Percentiles rank a stretch among this genome's conserved stretches.
phyloP scores from a whole-genome alignment of 441 rosid species.

The Gossypium schwendimanii region DNA sequence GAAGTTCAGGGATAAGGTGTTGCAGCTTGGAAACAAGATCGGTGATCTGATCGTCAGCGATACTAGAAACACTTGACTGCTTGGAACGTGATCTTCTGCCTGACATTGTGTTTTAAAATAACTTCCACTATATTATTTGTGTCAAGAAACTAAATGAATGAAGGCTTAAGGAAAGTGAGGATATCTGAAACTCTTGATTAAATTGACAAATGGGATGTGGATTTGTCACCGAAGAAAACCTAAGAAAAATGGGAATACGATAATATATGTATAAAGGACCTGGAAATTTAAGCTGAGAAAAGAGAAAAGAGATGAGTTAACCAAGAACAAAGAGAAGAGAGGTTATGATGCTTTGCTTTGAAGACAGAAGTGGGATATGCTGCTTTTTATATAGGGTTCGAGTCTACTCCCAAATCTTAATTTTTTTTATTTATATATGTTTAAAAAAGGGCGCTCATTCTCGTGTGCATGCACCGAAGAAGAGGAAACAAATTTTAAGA shows the following conservation, averaged over 20 bases:
- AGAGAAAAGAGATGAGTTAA: conserved; percentile 2
- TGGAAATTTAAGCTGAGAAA: background rate
- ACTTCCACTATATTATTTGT: background rate
- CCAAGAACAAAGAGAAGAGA: background rate
- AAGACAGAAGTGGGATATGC: conserved; percentile 28
- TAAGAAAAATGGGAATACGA: background rate
- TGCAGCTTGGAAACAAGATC: conserved; percentile 76
- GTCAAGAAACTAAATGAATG: background rate
- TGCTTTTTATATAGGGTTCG: conserved; percentile 21
- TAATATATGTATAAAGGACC: background rate
- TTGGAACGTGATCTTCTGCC: conserved; percentile 75
- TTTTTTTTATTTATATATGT: no score
- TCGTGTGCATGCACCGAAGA: background rate
- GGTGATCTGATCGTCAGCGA: conserved; percentile 73
- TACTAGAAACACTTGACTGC: conserved; percentile 47
- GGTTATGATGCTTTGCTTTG: conserved; percentile 16
- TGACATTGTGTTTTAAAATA: conserved; percentile 41
- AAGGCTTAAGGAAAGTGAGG: background rate
- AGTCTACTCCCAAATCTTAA: background rate
- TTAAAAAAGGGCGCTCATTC: background rate
- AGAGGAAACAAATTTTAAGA: background rate
- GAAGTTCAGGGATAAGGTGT: conserved; percentile 79
- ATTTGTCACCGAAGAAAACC: conserved; percentile 17
- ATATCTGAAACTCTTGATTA: background rate
- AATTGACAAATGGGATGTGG: background rate